Evolutionary conservation across 2,329 filamentous ascomycete species (phyloP).

Genomic region (Paecilomyces fulvus): DNA sequence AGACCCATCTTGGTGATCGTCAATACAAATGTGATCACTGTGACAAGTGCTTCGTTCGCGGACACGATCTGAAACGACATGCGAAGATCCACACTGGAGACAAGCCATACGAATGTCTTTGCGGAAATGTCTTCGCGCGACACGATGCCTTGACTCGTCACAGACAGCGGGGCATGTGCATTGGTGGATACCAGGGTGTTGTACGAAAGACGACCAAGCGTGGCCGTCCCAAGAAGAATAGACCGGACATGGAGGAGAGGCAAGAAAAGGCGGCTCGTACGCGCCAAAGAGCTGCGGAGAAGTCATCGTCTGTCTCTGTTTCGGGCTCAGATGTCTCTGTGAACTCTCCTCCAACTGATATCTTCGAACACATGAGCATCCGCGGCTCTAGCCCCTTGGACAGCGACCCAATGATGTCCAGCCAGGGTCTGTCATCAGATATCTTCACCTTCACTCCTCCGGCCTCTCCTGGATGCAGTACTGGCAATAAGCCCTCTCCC

Average conservation of each 20-base stretch:
- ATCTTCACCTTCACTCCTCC: constrained; percentile 41
- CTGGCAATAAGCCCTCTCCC: constrained; percentile 30
- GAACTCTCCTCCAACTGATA: constrained; percentile 35
- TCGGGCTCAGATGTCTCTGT: constrained; percentile 32
- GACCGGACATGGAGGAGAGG: constrained; percentile 51
- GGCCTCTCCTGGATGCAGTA: constrained; percentile 35
- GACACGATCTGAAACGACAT: constrained; percentile 94
- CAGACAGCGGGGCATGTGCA: constrained; percentile 91
- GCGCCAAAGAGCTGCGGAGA: constrained; percentile 34
- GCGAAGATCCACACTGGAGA: constrained; percentile 95
- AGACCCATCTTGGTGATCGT: constrained; percentile 92
- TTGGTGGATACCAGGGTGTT: constrained; percentile 81
- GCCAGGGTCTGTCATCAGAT: constrained; percentile 29
- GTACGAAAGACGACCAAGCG: constrained; percentile 60
- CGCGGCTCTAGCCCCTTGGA: constrained; percentile 26
- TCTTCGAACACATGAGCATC: constrained; percentile 32
- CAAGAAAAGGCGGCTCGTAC: constrained; percentile 49
- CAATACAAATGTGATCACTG: constrained; percentile 93
- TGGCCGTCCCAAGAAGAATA: constrained; percentile 55
- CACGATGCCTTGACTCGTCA: constrained; percentile 94
- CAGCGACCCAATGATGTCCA: constrained; percentile 16
- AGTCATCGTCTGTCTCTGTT: constrained; percentile 24
- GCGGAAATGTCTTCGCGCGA: constrained; percentile 87
- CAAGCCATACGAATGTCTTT: constrained; percentile 91
- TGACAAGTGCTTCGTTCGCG: constrained; percentile 90